Evolutionary conservation across 441 rosid genomes (phyloP).

Genomic region (Populus hybrid): DNA sequence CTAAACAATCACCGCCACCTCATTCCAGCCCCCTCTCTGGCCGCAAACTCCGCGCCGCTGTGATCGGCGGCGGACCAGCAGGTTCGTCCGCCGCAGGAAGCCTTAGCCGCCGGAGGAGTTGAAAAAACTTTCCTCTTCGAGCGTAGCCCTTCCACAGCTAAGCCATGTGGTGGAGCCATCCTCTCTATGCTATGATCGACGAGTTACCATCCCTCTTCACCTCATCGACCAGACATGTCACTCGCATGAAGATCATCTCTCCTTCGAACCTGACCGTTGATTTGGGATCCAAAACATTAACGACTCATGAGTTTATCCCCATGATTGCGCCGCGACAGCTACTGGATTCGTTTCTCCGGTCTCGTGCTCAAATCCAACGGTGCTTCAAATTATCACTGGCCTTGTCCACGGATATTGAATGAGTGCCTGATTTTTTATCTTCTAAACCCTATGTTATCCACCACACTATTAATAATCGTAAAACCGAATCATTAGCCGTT

Average conservation of each 20-base stretch:
- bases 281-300: conserved; percentile 52
- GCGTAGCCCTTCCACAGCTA: conserved; percentile 44
- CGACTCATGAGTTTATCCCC: conserved; percentile 52
- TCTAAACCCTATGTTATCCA: conserved; percentile 46
- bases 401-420: conserved; percentile 51
- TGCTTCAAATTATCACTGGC: conserved; percentile 37
- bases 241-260: conserved; percentile 59
- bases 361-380: conserved; percentile 51
- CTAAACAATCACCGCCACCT: conserved; percentile 21
- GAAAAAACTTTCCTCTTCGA: conserved; percentile 70
- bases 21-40: conserved; percentile 23
- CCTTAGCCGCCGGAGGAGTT: conserved; percentile 47
- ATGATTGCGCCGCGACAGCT: conserved; percentile 77
- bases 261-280: conserved; percentile 64
- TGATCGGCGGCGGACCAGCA: conserved; percentile 58
- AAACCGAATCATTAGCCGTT: conserved; percentile 37
- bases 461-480: conserved; percentile 33
- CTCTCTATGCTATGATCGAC: conserved; percentile 66
- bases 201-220: conserved; percentile 54
- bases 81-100: conserved; percentile 57
- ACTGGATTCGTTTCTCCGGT: conserved; percentile 61
- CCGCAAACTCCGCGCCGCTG: conserved; percentile 52
- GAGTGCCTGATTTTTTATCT: conserved; percentile 28
- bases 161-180: conserved; percentile 75
- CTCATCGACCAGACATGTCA: conserved; percentile 62